phyloP scores from a whole-genome alignment of 108 stramenopile species.

The Conticribra guillardii region DNA sequence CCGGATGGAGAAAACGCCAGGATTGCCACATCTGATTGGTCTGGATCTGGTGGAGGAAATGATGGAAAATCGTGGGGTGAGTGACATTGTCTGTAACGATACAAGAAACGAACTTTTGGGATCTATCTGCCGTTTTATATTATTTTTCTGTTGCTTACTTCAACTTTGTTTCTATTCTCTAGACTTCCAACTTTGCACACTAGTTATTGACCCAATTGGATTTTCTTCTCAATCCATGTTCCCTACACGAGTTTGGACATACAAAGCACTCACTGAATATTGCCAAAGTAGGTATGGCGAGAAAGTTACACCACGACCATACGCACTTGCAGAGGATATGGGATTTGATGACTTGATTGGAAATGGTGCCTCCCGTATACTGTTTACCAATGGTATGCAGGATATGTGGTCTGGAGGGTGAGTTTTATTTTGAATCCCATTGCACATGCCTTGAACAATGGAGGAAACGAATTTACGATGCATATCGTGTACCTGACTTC shows the following conservation, averaged over 20 bases:
- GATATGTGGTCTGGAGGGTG: slow-evolving; percentile 68
- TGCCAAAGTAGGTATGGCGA: slow-evolving; percentile 65
- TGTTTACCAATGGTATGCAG: slow-evolving; percentile 81
- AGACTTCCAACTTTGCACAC: slow-evolving; percentile 75
- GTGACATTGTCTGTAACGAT: too few relatives aligned
- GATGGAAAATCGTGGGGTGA: slow-evolving; percentile 68
- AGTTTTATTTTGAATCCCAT: too few relatives aligned
- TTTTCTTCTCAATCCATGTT: slow-evolving; percentile 74
- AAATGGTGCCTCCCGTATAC: slow-evolving; percentile 48
- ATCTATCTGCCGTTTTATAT: too few relatives aligned
- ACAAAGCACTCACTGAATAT: slow-evolving; percentile 48
- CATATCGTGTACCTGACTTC: too few relatives aligned
- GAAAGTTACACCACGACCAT: slow-evolving; percentile 60
- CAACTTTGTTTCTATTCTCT: background rate
- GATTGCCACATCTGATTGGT: slow-evolving; percentile 70
- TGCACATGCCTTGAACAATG: too few relatives aligned
- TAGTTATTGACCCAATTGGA: slow-evolving; percentile 70
- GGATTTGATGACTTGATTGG: slow-evolving; percentile 62
- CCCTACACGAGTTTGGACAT: slow-evolving; percentile 66
- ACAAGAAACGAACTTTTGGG: background rate
- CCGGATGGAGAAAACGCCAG: slow-evolving; percentile 64
- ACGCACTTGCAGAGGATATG: slow-evolving; percentile 52
- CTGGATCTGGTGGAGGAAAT: slow-evolving; percentile 67
- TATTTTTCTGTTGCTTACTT: too few relatives aligned
- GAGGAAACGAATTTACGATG: too few relatives aligned